A percentile compares a stretch with the other conserved stretches of the same genome.
phyloP scores from a whole-genome alignment of 2,329 filamentous ascomycete genomes.

The Colletotrichum chlorophyti region DNA sequence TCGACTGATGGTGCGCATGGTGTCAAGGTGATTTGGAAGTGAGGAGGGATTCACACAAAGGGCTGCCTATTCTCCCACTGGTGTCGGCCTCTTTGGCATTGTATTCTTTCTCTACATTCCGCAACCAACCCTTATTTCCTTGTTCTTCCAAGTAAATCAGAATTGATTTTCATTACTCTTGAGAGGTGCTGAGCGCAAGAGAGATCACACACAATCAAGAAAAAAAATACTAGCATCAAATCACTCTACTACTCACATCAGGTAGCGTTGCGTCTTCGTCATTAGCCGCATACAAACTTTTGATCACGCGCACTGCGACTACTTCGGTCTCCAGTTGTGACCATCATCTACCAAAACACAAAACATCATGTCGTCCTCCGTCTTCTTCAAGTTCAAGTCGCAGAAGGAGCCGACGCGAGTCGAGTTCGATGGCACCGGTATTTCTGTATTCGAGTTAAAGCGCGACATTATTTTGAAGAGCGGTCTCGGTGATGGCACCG shows the following conservation, averaged over 20 bases:
- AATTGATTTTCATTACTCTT: constrained; percentile 55
- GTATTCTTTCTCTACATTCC: constrained; percentile 33
- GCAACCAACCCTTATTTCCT: constrained; percentile 24
- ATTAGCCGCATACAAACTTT: constrained; percentile 4
- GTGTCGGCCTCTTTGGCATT: constrained; percentile 33
- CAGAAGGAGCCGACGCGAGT: constrained; percentile 94
- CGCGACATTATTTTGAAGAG: constrained; percentile 97
- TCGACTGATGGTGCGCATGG: constrained; percentile 30
- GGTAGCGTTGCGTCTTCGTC: constrained; percentile 21
- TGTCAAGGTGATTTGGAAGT: constrained; percentile 31
- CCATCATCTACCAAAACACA: not conserved
- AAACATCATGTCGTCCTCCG: constrained; percentile 85
- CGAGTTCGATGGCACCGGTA: constrained; percentile 95
- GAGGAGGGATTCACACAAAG: constrained; percentile 31
- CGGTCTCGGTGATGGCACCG: constrained; percentile 91
- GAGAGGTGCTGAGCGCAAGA: constrained; percentile 40
- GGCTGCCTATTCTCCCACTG: constrained; percentile 30
- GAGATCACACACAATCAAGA: constrained; percentile 28
- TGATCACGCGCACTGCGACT: not conserved
- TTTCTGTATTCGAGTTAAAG: constrained; percentile 98
- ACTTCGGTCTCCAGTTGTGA: constrained; percentile 12
- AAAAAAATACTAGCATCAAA: constrained; percentile 34
- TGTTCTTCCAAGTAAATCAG: constrained; percentile 52
- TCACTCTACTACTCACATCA: constrained; percentile 26
- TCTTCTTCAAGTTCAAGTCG: constrained; percentile 99